A percentile compares a stretch with the other conserved stretches of the same genome.
Conservation (phyloP, 176 grass and related monocot species). For the Poa annua region DNA sequence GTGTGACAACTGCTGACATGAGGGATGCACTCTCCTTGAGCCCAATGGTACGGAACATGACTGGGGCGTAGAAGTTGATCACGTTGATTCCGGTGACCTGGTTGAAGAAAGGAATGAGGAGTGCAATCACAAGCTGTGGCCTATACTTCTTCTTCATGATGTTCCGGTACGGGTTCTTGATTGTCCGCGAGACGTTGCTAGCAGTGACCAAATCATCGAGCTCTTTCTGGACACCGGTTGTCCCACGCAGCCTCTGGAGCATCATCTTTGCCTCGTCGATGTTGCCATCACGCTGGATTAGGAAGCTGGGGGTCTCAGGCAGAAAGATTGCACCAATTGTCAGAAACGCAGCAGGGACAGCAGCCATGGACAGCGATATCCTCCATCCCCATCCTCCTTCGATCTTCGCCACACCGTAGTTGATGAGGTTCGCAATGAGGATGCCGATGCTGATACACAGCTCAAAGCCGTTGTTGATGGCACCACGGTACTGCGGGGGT, state of each 20-base stretch:
- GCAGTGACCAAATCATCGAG: conserved; percentile 69
- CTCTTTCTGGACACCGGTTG: conserved; percentile 61
- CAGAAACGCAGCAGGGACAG: conserved; percentile 71
- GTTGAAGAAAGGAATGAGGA: conserved; percentile 75
- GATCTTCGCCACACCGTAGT: conserved; percentile 70
- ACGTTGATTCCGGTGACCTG: conserved; percentile 82
- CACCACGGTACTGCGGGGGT: conserved; percentile 73
- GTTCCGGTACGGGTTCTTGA: conserved; percentile 46
- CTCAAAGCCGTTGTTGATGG: conserved; percentile 80
- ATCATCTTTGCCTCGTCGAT: conserved; percentile 51
- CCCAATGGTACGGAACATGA: conserved; percentile 84
- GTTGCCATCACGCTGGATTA: conserved; percentile 62
- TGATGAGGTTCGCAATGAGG: conserved; percentile 79
- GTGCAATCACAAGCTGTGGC: conserved; percentile 77
- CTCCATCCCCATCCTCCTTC: conserved; percentile 69
- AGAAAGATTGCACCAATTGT: conserved; percentile 68
- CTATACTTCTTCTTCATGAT: conserved; percentile 62
- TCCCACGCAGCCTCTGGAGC: conserved; percentile 75
- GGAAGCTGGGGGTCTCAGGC: conserved; percentile 83
- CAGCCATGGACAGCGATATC: conserved; percentile 73
- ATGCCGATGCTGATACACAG: conserved; percentile 88
- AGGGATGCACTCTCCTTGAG: conserved; percentile 75
- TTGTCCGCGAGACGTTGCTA: conserved; percentile 36
- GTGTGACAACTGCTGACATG: conserved; percentile 66
- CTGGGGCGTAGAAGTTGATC: conserved; percentile 81